Base-by-base conservation (phyloP, 2,329 filamentous ascomycete species). In the Fusarium phyllophilum region DNA sequence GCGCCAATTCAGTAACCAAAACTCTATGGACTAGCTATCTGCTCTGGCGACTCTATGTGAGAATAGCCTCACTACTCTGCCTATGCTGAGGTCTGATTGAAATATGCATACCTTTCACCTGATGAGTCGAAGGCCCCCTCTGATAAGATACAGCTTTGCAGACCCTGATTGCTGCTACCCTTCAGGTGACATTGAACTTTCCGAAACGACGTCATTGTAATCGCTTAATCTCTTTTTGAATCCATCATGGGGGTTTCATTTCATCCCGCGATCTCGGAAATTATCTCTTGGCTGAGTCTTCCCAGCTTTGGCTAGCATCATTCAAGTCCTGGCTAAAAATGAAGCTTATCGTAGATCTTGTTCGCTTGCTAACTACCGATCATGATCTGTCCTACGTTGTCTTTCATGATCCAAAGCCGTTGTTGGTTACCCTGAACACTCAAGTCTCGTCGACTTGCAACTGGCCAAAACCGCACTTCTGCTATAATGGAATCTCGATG, bases 391-490 rank as follows among this genome's bases (percentile, higher is more conserved):
- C 90, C 76, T 26, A 20, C 8, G 18, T 45, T 42, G 36, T 31
- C 33, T 24, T 44, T 29, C 88, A 88, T 92, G 78, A 91, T 90
- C 0, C 89, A 88, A 89, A 22, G 89, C 90, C 20, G 88, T 88
- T 5, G 80, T 79, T 84, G 45, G 91, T 81, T 13, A 90, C 85
- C 18, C 89, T 84, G 15, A 82, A 82, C 65, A 92, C 78, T 89
- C 86, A 1, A 85, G 85, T 87, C n/a, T 29, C 22, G 14, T 18
- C 3, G 6, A 26, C 22, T 52, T 60, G 26, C 20, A 31, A 42
- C 26, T 41, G 15, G 13, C 52, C 36, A 18, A 55, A 39, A 22
- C 22, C 20, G 5, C 36, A 29, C 11, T 29, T 31, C 26, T 41
- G 20, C 14, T 18, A 17, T 15, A 13, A 31, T 5, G 24, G 26